phyloP scores from a whole-genome alignment of 345 rosid genomes.

The Lepidium aucheri region DNA sequence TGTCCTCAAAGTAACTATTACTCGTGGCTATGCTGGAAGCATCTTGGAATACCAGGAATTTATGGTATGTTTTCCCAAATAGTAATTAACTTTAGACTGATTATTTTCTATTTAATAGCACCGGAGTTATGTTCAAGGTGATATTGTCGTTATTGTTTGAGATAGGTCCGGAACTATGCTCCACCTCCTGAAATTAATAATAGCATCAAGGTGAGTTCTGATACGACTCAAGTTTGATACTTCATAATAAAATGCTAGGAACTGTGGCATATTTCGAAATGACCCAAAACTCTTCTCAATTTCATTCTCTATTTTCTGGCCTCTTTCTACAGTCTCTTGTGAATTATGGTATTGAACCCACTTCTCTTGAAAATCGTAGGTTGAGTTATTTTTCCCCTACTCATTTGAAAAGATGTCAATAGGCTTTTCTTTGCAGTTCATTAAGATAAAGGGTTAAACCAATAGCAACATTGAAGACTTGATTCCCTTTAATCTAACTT shows the following conservation, averaged over 20 bases:
- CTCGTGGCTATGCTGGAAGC: constrained; percentile 90
- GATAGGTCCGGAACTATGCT: constrained; percentile 74
- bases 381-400: not conserved
- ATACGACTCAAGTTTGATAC: not conserved
- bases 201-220: constrained; percentile 76
- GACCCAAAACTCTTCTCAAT: not conserved
- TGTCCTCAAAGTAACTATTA: constrained; percentile 81
- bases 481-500: constrained; percentile 1
- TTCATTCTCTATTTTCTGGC: not conserved
- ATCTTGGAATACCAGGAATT: constrained; percentile 89
- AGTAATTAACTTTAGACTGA: not conserved
- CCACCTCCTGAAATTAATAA: constrained; percentile 74
- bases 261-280: not conserved
- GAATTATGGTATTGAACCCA: not conserved
- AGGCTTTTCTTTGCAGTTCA: not conserved
- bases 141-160: not conserved
- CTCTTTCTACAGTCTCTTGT: not conserved
- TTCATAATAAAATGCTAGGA: not conserved
- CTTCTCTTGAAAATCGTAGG: not conserved
- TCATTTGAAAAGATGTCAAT: not conserved
- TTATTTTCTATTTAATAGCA: not conserved
- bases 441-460: not conserved
- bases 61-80: constrained; percentile 36
- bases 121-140: not conserved
- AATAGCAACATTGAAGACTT: not conserved